Conservation (phyloP, 768 basidiomycete species). For the Chlorophyllum brunneum region DNA sequence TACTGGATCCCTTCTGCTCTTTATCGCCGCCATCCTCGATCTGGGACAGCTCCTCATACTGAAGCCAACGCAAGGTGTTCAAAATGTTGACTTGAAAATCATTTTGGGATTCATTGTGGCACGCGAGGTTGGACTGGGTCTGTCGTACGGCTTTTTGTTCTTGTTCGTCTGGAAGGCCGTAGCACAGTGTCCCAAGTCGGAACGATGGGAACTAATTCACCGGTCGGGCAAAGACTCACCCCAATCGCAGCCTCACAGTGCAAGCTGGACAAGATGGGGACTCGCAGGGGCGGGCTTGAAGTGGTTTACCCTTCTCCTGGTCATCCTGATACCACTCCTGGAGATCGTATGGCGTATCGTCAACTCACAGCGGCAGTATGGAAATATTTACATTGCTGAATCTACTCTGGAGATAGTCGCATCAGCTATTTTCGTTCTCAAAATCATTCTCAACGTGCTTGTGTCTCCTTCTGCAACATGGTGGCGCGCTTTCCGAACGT, state of each 20-base stretch:
- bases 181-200: constrained; percentile 44
- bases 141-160: constrained; percentile 57
- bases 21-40: constrained; percentile 61
- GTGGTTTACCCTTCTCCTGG: constrained; percentile 41
- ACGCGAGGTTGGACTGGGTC: constrained; percentile 55
- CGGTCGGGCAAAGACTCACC: background rate
- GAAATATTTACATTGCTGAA: constrained; percentile 54
- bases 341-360: constrained; percentile 63
- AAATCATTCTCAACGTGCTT: constrained; percentile 55
- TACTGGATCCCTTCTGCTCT: constrained; percentile 53
- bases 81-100: constrained; percentile 21
- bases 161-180: constrained; percentile 70
- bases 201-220: constrained; percentile 12
- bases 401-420: constrained; percentile 54
- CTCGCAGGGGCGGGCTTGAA: constrained; percentile 48
- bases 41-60: constrained; percentile 48
- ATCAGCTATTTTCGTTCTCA: constrained; percentile 57
- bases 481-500: constrained; percentile 42
- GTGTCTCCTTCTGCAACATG: constrained; percentile 36
- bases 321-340: constrained; percentile 46
- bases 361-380: constrained; percentile 31
- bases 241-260: constrained; percentile 38
- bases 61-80: constrained; percentile 24
- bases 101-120: constrained; percentile 39
- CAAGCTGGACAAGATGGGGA: constrained; percentile 67